phyloP scores from a whole-genome alignment of 2,329 filamentous ascomycete species.

The Pyrenophora graminea region DNA sequence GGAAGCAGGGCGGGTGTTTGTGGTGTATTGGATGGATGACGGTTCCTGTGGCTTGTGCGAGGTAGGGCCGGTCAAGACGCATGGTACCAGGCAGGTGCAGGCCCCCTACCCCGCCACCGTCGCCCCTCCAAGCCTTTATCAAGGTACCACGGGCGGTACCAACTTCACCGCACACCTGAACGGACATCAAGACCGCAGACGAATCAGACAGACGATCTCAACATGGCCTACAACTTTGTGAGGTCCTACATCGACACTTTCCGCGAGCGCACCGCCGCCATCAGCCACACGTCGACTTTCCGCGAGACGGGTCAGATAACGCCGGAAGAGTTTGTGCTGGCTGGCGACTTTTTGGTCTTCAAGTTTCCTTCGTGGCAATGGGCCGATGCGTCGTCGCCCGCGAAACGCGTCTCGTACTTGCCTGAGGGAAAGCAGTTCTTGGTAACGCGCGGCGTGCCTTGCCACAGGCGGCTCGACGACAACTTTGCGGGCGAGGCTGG shows the following conservation, averaged over 20 bases:
- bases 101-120: conserved; percentile 6
- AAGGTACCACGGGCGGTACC: conserved; percentile 4
- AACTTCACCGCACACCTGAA: background rate
- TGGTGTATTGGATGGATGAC: conserved; percentile 7
- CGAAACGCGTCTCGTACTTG: conserved; percentile 78
- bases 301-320: conserved; percentile 93
- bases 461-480: conserved; percentile 86
- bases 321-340: conserved; percentile 92
- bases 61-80: conserved; percentile 2
- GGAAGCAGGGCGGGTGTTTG: background rate
- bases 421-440: conserved; percentile 93
- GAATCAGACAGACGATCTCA: conserved; percentile 1
- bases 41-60: conserved; percentile 6
- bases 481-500: conserved; percentile 90
- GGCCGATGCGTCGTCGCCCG: conserved; percentile 82
- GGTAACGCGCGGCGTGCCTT: conserved; percentile 91
- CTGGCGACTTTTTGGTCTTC: conserved; percentile 96
- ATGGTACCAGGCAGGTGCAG: conserved; percentile 6
- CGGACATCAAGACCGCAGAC: background rate
- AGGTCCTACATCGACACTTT: conserved; percentile 91
- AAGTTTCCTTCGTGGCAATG: conserved; percentile 99
- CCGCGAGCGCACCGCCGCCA: conserved; percentile 87
- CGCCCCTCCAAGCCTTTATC: conserved; percentile 10
- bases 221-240: conserved; percentile 77
- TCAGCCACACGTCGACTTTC: conserved; percentile 90